Percentiles rank a stretch among this genome's conserved stretches.
Evolutionary conservation across 2,329 filamentous ascomycete species (phyloP).

Genomic region (Aspergillus neotritici): DNA sequence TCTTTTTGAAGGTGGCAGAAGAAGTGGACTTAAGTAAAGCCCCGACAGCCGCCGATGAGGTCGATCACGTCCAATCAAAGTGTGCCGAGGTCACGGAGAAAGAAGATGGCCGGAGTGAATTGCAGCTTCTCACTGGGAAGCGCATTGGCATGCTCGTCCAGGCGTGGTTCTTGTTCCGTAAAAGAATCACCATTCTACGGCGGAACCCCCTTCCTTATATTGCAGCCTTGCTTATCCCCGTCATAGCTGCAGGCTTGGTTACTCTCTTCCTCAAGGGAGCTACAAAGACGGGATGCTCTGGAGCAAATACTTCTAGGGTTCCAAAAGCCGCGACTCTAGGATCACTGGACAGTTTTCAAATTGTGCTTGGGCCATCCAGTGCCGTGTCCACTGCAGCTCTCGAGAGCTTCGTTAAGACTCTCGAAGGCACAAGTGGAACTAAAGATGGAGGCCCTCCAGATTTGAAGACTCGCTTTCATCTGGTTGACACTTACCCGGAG

Average conservation of each 20-base stretch:
- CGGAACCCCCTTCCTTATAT: constrained; percentile 72
- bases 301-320: constrained; percentile 22
- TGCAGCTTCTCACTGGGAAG: constrained; percentile 59
- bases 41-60: constrained; percentile 8
- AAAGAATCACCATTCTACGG: constrained; percentile 70
- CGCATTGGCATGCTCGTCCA: constrained; percentile 66
- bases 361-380: constrained; percentile 35
- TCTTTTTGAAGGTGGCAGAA: constrained; percentile 80
- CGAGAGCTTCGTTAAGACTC: constrained; percentile 13
- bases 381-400: constrained; percentile 22
- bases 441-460: constrained; percentile 24
- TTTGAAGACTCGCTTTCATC: constrained; percentile 39
- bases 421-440: constrained; percentile 23
- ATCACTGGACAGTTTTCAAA: constrained; percentile 25
- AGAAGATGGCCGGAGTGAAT: constrained; percentile 12
- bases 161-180: constrained; percentile 67
- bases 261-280: constrained; percentile 66
- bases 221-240: constrained; percentile 68
- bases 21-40: constrained; percentile 51
- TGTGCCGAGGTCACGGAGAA: constrained; percentile 9
- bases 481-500: constrained; percentile 59
- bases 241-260: constrained; percentile 72
- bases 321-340: constrained; percentile 25
- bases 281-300: constrained; percentile 48
- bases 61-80: constrained; percentile 8